phyloP scores from a whole-genome alignment of 2,329 filamentous ascomycete species.

The Lasiodiplodia sp. region DNA sequence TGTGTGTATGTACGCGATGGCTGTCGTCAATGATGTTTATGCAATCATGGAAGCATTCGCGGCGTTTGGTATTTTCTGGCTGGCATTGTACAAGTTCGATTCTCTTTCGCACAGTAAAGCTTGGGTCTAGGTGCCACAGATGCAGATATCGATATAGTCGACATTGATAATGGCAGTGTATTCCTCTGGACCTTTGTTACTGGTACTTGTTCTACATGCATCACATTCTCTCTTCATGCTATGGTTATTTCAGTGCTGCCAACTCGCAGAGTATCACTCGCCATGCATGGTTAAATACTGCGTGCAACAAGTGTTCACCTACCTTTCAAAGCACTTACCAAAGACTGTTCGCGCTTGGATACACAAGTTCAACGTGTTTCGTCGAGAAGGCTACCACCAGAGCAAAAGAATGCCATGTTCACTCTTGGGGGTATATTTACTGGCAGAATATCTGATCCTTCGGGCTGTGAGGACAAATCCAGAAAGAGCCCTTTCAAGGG shows the following conservation, averaged over 20 bases:
- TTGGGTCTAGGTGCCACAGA: background rate
- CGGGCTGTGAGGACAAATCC: background rate
- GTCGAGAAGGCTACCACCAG: background rate
- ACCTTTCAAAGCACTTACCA: background rate
- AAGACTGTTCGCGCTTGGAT: background rate
- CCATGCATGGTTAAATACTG: background rate
- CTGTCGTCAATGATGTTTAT: conserved; percentile 20
- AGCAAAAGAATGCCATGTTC: background rate
- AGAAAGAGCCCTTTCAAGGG: background rate
- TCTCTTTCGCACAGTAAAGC: background rate
- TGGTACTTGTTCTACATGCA: background rate
- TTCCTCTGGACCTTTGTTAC: background rate
- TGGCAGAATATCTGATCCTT: background rate
- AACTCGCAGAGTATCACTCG: background rate
- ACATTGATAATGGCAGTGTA: background rate
- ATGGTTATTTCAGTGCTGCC: background rate
- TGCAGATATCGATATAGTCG: background rate
- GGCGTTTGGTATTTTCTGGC: background rate
- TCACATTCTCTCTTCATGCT: background rate
- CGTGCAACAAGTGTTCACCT: background rate
- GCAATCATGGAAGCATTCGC: conserved; percentile 15
- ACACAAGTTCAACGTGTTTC: background rate
- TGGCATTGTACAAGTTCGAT: background rate
- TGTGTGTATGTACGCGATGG: conserved; percentile 13
- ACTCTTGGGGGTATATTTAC: background rate